Conservation (phyloP, 345 rosid species). For the Streptanthus diversifolius region DNA sequence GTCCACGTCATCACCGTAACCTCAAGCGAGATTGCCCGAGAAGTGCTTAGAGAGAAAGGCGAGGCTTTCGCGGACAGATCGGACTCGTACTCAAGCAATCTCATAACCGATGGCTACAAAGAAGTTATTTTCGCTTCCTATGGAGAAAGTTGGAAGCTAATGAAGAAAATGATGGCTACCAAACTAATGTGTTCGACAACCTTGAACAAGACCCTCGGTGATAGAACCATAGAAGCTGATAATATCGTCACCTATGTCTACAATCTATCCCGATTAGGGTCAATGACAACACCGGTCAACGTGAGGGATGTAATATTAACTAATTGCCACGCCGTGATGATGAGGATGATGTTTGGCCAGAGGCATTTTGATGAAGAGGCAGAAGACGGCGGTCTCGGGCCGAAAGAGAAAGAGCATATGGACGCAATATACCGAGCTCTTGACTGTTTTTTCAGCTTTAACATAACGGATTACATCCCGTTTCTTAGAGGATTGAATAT, state of each 20-base stretch:
- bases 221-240: slow-evolving; percentile 28
- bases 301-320: slow-evolving; percentile 5
- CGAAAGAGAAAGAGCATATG: slow-evolving; percentile 20
- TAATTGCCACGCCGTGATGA: slow-evolving; percentile 22
- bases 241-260: slow-evolving; percentile 25
- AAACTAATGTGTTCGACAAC: slow-evolving; percentile 13
- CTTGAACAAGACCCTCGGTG: not conserved
- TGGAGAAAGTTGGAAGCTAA: slow-evolving; percentile 21
- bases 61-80: slow-evolving; percentile 21
- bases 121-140: not conserved
- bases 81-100: not conserved
- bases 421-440: slow-evolving; percentile 22
- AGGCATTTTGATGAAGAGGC: slow-evolving; percentile 29
- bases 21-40: slow-evolving; percentile 28
- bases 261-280: not conserved
- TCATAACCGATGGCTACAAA: slow-evolving; percentile 26
- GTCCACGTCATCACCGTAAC: slow-evolving; percentile 12
- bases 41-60: slow-evolving; percentile 29
- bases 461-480: slow-evolving; percentile 23
- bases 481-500: slow-evolving; percentile 23
- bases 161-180: slow-evolving; percentile 23
- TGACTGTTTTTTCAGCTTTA: slow-evolving; percentile 12
- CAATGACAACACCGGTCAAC: not conserved
- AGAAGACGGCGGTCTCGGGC: slow-evolving; percentile 25
- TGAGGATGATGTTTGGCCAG: slow-evolving; percentile 34